A percentile compares a stretch with the other conserved stretches of the same genome.
These are phyloP conservation scores for Picea engelmannii DNA, from an alignment of 83 land plant species.

Conservation along the genomic window DNA sequence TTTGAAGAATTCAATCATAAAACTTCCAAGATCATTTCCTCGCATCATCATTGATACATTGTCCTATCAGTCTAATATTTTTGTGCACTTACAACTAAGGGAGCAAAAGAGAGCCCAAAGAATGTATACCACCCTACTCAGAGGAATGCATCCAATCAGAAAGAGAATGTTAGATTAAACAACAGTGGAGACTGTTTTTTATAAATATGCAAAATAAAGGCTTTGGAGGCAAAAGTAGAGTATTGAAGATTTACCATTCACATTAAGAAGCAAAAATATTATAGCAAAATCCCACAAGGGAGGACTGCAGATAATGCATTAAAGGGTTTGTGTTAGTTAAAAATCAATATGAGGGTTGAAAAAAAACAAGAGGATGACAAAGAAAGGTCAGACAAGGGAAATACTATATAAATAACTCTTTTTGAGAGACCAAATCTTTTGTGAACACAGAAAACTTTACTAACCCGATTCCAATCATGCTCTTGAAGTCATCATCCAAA, in stretches of 20 bases:
- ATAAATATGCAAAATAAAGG: background rate
- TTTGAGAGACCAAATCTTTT: background rate
- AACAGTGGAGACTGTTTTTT: too few relatives aligned
- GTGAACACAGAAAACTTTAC: background rate
- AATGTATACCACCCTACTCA: slow-evolving; percentile 47
- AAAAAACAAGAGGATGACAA: too few relatives aligned
- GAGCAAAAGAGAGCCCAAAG: slow-evolving; percentile 50
- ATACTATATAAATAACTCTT: background rate
- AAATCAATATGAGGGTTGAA: too few relatives aligned
- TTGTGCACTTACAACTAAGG: slow-evolving; percentile 47
- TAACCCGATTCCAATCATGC: slow-evolving; percentile 63
- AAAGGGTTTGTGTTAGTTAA: background rate
- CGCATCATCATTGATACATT: background rate
- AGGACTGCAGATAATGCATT: slow-evolving; percentile 33
- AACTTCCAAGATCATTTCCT: background rate
- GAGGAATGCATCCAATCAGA: background rate
- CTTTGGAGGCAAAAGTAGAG: background rate
- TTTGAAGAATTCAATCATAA: too few relatives aligned
- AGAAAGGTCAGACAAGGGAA: background rate
- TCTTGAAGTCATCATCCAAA: slow-evolving; percentile 36
- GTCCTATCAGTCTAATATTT: too few relatives aligned
- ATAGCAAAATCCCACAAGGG: slow-evolving; percentile 53
- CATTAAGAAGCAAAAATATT: slow-evolving; percentile 45
- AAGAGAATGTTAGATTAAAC: background rate
- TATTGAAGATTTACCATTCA: slow-evolving; percentile 45